Base-by-base conservation (phyloP, 2,329 filamentous ascomycete genomes). In the Macroventuria anomochaeta region DNA sequence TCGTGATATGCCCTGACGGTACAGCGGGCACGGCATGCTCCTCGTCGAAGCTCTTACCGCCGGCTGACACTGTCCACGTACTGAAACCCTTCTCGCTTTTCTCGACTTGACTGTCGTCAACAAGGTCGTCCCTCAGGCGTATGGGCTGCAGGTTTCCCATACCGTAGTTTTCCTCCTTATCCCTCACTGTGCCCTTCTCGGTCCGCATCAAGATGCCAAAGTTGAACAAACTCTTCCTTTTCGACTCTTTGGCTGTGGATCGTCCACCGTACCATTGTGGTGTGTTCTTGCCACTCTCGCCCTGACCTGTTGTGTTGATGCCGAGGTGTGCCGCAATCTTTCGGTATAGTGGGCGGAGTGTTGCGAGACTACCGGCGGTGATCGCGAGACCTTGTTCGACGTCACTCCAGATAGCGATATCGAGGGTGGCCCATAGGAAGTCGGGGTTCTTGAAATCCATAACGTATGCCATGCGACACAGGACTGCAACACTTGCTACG, bases 401-500 rank as follows among this genome's bases (percentile, higher is more conserved):
- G 46, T 71, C 67, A 41, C 65, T 69, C 72, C 72, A 75, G 36
- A 75, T 73, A 7, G 72, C 71, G 17, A 75, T 72, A 38, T 75
- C 68, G 28, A 72, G 50, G 7, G 72, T 75, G 15, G 65, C 69
- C 53, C 59, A 74, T 17, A 75, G 69, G 53, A 75, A 75, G 38
- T 75, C 71, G 11, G 61, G 54, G 25, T 66, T 58, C 31, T 57
- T 63, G 49, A 75, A 74, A n/a, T 74, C 64, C 63, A 67, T 67
- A 32, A 75, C 64, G 44, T 65, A 74, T 7, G 64, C 66, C 57
- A 72, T 70, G 12, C 72, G 69, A 15, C 72, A 71, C 20, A 70
- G 56, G 21, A 74, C 68, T 7, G 71, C 72, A 20, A 70, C 56
- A 57, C 70, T 73, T 13, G 72, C 72, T 80, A 83, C 64, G 53